phyloP scores from a whole-genome alignment of 345 rosid species.

The Geranium brycei region DNA sequence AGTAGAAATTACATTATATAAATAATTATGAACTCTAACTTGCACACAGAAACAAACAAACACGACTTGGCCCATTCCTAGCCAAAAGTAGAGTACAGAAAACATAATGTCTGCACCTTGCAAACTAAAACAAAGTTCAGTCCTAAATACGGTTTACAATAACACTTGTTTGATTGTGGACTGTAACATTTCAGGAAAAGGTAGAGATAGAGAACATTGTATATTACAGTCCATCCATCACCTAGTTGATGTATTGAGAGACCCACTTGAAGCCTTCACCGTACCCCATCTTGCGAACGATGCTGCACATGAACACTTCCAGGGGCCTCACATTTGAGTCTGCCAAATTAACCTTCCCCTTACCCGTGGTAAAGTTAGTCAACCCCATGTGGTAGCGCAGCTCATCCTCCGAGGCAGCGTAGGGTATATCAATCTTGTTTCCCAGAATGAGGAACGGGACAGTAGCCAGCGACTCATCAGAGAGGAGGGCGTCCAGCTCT shows the following conservation, averaged over 20 bases:
- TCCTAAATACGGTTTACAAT: too few species aligned
- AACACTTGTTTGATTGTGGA: too few species aligned
- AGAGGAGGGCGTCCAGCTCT: slow-evolving; percentile 46
- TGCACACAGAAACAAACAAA: too few species aligned
- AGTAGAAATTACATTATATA: too few species aligned
- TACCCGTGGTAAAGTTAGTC: slow-evolving; percentile 40
- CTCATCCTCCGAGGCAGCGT: slow-evolving; percentile 46
- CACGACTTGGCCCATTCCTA: too few species aligned
- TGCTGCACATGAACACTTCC: slow-evolving; percentile 56
- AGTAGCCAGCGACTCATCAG: slow-evolving; percentile 34
- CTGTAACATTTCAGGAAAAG: too few species aligned
- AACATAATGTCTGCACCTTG: too few species aligned
- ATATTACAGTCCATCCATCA: too few species aligned
- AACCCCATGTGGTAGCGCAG: slow-evolving; percentile 40
- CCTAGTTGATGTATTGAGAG: slow-evolving; percentile 54
- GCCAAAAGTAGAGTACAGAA: too few species aligned
- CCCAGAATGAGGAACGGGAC: slow-evolving; percentile 50
- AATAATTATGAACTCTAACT: too few species aligned
- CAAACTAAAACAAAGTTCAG: too few species aligned
- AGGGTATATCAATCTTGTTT: slow-evolving; percentile 48
- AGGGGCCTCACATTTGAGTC: slow-evolving; percentile 38
- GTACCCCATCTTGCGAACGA: slow-evolving; percentile 55
- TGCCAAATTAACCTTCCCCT: slow-evolving; percentile 32
- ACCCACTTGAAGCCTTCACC: slow-evolving; percentile 60
- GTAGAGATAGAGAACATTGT: too few species aligned